phyloP scores from a whole-genome alignment of 2,329 filamentous ascomycete species.

The Pyrenophora seminiperda region DNA sequence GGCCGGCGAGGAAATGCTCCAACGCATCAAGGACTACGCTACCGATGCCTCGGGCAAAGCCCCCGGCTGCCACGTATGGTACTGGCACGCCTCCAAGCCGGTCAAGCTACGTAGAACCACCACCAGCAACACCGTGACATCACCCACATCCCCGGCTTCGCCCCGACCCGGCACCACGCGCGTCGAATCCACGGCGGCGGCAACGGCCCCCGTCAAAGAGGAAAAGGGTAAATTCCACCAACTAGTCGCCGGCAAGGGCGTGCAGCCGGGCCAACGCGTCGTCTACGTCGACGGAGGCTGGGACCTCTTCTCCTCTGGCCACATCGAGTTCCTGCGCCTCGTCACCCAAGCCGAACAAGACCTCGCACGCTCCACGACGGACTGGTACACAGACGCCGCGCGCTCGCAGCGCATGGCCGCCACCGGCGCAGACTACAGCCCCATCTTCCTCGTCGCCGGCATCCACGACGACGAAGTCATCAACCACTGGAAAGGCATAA shows the following conservation, averaged over 20 bases:
- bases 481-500: conserved; percentile 94
- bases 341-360: conserved; percentile 76
- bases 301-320: conserved; percentile 93
- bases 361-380: conserved; percentile 72
- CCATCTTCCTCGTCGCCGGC: conserved; percentile 87
- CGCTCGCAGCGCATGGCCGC: conserved; percentile 66
- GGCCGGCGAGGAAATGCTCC: conserved; percentile 70
- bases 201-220: conserved; percentile 49
- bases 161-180: conserved; percentile 29
- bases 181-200: conserved; percentile 48
- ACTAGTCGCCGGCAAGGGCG: conserved; percentile 72
- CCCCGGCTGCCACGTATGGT: conserved; percentile 84
- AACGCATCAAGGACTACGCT: conserved; percentile 82
- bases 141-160: conserved; percentile 1
- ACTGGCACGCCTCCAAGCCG: conserved; percentile 67
- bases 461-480: conserved; percentile 95
- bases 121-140: conserved; percentile 26
- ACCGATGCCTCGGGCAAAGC: conserved; percentile 80
- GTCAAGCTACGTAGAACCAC: conserved; percentile 46
- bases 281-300: conserved; percentile 97
- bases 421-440: conserved; percentile 73
- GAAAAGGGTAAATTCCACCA: conserved; percentile 69
- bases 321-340: conserved; percentile 88
- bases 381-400: conserved; percentile 74
- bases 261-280: conserved; percentile 77